Conservation (phyloP, 2,329 filamentous ascomycete genomes). For the Fusarium sp. region DNA sequence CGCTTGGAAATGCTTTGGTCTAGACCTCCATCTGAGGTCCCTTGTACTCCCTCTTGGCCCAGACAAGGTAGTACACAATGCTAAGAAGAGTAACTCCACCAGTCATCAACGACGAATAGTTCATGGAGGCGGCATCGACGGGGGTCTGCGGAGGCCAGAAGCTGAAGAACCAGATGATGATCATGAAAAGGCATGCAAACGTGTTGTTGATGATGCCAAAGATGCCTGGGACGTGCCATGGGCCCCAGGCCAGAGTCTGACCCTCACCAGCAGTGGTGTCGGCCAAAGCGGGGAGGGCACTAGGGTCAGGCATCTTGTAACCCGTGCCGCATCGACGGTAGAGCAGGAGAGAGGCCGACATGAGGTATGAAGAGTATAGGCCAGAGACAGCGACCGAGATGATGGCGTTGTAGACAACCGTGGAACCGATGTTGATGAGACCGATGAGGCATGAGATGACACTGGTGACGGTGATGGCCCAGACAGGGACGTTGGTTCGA, state of each 20-base stretch:
- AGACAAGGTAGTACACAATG: constrained; percentile 56
- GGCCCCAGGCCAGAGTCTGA: constrained; percentile 57
- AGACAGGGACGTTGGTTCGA: constrained; percentile 35
- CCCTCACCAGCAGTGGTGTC: constrained; percentile 27
- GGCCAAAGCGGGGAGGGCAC: constrained; percentile 27
- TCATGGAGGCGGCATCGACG: constrained; percentile 50
- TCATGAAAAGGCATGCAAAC: constrained; percentile 62
- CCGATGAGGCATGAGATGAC: constrained; percentile 36
- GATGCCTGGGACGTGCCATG: constrained; percentile 62
- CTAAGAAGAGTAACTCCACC: constrained; percentile 54
- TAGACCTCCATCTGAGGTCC: constrained; percentile 51
- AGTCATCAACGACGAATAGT: constrained; percentile 58
- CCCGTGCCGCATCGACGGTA: constrained; percentile 36
- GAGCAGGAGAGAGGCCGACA: constrained; percentile 34
- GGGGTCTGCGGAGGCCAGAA: constrained; percentile 55
- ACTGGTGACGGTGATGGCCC: constrained; percentile 32
- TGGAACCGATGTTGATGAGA: constrained; percentile 37
- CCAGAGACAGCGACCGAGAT: constrained; percentile 35
- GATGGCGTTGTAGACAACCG: constrained; percentile 38
- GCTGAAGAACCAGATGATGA: constrained; percentile 65
- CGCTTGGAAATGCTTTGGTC: not conserved
- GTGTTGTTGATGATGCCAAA: constrained; percentile 64
- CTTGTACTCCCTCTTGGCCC: constrained; percentile 53
- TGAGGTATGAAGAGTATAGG: constrained; percentile 36
- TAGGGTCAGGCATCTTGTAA: constrained; percentile 37